A percentile compares a stretch with the other conserved stretches of the same genome.
Evolutionary conservation across 768 basidiomycete species (phyloP).

Genomic region (Suillus subluteus): DNA sequence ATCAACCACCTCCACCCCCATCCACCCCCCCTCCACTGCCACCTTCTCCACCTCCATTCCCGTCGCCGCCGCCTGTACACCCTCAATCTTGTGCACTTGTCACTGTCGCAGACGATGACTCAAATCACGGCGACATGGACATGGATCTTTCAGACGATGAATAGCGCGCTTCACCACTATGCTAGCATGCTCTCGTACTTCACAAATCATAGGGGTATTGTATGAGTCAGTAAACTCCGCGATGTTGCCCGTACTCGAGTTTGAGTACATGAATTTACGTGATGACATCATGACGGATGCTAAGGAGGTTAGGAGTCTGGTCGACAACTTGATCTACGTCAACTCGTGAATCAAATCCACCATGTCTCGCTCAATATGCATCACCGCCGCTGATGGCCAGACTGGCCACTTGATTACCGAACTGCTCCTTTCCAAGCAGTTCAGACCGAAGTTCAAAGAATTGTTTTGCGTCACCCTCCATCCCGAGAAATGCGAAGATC

Average conservation of each 20-base stretch:
- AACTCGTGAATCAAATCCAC: neutral
- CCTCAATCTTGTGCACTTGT: neutral
- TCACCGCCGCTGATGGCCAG: slow-evolving; percentile 37
- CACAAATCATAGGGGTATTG: neutral
- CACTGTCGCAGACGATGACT: neutral
- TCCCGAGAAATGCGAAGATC: slow-evolving; percentile 1
- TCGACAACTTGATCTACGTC: neutral
- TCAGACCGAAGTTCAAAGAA: slow-evolving; percentile 19
- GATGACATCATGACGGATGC: neutral
- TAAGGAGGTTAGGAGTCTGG: neutral
- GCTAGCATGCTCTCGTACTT: neutral
- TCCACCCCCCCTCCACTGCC: slow-evolving; percentile 38
- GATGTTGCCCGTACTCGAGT: neutral
- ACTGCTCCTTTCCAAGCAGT: slow-evolving; percentile 24
- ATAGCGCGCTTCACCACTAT: slow-evolving; percentile 6
- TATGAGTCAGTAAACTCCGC: neutral
- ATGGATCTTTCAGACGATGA: slow-evolving; percentile 36
- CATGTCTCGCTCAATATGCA: slow-evolving; percentile 27
- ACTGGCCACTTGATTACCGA: slow-evolving; percentile 34
- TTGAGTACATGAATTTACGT: neutral
- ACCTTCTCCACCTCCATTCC: slow-evolving; percentile 25
- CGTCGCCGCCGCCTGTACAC: slow-evolving; percentile 12
- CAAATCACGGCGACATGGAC: slow-evolving; percentile 15
- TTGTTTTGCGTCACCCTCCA: slow-evolving; percentile 2
- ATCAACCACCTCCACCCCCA: slow-evolving; percentile 38